A percentile compares a stretch with the other conserved stretches of the same genome.
These are phyloP conservation scores for Globisporangium viniferum DNA, from an alignment of 352 stramenopile species.

Conservation along the genomic window DNA sequence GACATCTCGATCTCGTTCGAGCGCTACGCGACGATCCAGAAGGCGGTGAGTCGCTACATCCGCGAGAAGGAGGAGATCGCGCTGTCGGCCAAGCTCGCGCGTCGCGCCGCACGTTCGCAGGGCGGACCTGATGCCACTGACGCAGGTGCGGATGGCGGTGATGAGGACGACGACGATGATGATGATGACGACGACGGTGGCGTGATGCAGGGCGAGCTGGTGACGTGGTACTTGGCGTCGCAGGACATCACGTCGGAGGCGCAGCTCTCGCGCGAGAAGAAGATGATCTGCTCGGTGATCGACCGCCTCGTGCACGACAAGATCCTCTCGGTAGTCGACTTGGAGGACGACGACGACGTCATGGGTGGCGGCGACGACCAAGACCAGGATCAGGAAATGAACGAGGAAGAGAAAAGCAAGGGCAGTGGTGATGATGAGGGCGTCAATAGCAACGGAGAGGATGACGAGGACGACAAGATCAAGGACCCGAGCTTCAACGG, in stretches of 20 bases:
- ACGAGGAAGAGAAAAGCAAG: conserved; percentile 10
- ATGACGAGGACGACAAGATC: conserved; percentile 18
- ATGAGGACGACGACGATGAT: conserved; percentile 19
- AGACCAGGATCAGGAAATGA: background rate
- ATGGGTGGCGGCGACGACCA: background rate
- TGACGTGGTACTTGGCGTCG: conserved; percentile 82
- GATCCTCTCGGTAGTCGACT: conserved; percentile 66
- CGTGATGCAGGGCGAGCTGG: conserved; percentile 73
- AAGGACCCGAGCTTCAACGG: background rate
- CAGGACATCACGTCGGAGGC: conserved; percentile 85
- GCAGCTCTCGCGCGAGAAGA: conserved; percentile 73
- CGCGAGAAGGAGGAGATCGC: conserved; percentile 75
- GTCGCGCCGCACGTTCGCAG: conserved; percentile 30
- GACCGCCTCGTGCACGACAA: conserved; percentile 81
- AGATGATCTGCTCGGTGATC: conserved; percentile 80
- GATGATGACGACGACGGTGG: conserved; percentile 59
- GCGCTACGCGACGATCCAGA: conserved; percentile 79
- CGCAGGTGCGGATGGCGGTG: background rate
- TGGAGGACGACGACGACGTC: conserved; percentile 47
- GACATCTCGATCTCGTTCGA: conserved; percentile 73
- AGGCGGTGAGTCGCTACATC: conserved; percentile 73
- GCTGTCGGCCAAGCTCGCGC: conserved; percentile 43
- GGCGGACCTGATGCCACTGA: conserved; percentile 6
- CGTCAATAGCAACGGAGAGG: conserved; percentile 30
- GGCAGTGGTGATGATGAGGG: background rate